Base-by-base conservation (phyloP, 2,329 filamentous ascomycete species). In the Clonostachys sp. region DNA sequence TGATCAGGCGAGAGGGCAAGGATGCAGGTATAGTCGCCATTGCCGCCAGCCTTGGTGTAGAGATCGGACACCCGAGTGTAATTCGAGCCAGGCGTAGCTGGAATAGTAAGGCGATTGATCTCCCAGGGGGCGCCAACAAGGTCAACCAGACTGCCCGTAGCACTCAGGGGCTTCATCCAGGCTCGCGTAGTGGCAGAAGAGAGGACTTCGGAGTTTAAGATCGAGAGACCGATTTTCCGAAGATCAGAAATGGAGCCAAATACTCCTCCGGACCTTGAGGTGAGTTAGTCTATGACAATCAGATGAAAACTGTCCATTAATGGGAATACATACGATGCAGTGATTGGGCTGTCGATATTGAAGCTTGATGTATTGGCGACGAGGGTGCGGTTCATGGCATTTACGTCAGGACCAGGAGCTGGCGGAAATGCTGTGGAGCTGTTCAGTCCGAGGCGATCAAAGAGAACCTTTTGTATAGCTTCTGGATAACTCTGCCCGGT, bases 11-110 rank as follows among this genome's bases (percentile, higher is more conserved):
- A 45, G 3, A 55, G 44, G 14, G 56, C 57, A 0, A 63, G 35
- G 2, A 60, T 46, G 0, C 55, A 50, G 1, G 48, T 36, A 40
- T 66, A 63, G 13, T 57, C 58, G 5, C 53, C 55, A 20, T 62
- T 60, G 5, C 50, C 56, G 33, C 57, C 57, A n/a, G 50, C 40
- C 46, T 59, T 58, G 34, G 53, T 51, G 41, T 57, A 63, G 0
- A 63, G 53, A 45, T 63, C 61, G 2, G 60, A 55, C 2, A 59
- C 47, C 1, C 59, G 58, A 38, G 59, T 63, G 45, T 51, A 53
- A 38, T 58, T 55, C n/a, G 35, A 40, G 46, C 42, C 42, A 14
- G 36, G 36, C 9, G 44, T 40, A 10, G 41, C 35, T 18, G 54
- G 47, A 16, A 52, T 34, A 44, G 44, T 34, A 39, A 49, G 52